Evolutionary conservation across 768 basidiomycete genomes (phyloP), one percentile per base, ranked within the genome.

Genomic region (Crassisporium funariophilum): DNA sequence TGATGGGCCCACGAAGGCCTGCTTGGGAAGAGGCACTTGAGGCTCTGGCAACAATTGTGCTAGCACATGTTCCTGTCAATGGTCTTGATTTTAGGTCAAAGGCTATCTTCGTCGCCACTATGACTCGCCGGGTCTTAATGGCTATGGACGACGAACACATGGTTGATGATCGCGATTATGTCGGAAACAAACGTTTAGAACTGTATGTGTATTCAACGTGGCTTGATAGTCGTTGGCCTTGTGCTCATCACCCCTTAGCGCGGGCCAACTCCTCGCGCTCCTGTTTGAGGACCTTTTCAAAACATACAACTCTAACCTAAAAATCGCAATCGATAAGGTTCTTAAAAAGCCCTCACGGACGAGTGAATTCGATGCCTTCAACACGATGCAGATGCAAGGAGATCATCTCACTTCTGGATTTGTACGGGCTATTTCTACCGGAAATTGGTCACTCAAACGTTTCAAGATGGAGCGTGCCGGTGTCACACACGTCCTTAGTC

Each of bases 401-500:
- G 93, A 98, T 53, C 89, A 91, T 55, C 91, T 99, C 60, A 98
- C 95, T 12, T 78, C 91, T 13, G 97, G 95, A 20, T 98, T 99
- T 60, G 86, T 92, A 29, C 90, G 95, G 44, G 95, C 97, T 20
- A 98, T 99, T 51, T 97, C 95, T 7, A 99, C 97, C 0, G 97
- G 97, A 8, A 99, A 99, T 62, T 99, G 97, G 97, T 93, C 91
- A 8, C 74, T 99, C 40, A 98, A 98, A 67, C 90, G 97, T 41
- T 98, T 99, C 80, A 95, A 95, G 74, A 98, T 98, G 90, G 95
- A 98, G 63, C 84, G 97, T 24, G 97, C 97, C 0, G 97, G 97
- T 23, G 93, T 99, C 36, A 99, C 97, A 0, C 97, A 99, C 63
- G 97, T 99, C 53, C 82, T 99, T 19, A 93, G 89, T 59, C 85